These are phyloP conservation scores for Tulasnella sp. DNA, from an alignment of 768 basidiomycete species.

Conservation along the genomic window DNA sequence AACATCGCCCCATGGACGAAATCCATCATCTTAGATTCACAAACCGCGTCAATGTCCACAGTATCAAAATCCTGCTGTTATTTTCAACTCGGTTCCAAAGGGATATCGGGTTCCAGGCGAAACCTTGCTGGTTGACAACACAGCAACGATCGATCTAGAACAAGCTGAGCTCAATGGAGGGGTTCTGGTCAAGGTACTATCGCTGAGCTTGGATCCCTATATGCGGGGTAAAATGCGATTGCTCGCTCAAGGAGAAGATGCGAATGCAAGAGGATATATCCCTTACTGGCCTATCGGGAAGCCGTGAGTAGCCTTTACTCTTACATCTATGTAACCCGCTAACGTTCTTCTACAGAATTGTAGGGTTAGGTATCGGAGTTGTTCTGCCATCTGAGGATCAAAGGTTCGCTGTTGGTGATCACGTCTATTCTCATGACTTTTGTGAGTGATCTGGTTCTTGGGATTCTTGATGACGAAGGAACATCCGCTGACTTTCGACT, in stretches of 20 bases:
- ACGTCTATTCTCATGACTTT: not conserved
- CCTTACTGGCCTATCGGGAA: not conserved
- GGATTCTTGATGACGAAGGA: no score
- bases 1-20: no score
- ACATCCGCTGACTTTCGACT: no score
- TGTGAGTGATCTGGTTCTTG: not conserved
- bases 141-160: conserved; percentile 4
- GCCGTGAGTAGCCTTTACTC: not conserved
- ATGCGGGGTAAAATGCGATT: not conserved
- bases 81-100: not conserved
- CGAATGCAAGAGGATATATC: not conserved
- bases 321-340: not conserved
- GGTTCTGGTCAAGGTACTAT: conserved; percentile 4
- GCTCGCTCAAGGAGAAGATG: not conserved
- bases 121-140: not conserved
- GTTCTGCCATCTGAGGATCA: conserved; percentile 9
- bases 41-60: no score
- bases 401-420: not conserved
- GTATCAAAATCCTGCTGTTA: not conserved
- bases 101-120: not conserved
- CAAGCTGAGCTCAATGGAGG: conserved; percentile 4
- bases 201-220: conserved; percentile 1
- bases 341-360: not conserved
- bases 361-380: not conserved
- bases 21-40: no score